A percentile compares a stretch with the other conserved stretches of the same genome.
Conservation (phyloP, 2,329 filamentous ascomycete species). For the Aspergillus aculeatinus region DNA sequence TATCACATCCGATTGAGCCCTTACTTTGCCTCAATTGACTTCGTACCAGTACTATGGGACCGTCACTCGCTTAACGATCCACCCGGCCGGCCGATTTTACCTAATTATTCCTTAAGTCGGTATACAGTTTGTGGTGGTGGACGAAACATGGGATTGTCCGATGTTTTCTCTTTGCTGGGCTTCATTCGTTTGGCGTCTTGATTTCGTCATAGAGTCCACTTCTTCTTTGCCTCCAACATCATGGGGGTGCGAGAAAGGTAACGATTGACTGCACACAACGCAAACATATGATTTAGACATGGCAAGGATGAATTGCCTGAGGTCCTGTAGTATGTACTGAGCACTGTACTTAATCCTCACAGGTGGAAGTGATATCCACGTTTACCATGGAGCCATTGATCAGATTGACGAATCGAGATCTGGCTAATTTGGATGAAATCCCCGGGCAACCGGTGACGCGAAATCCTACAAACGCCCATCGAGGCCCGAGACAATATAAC, state of each 20-base stretch:
- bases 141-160: slow-evolving; percentile 7
- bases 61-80: neutral
- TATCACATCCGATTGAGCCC: neutral
- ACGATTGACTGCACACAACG: neutral
- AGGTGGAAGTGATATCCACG: slow-evolving; percentile 5
- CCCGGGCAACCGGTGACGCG: slow-evolving; percentile 20
- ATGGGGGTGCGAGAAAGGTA: neutral
- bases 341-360: neutral
- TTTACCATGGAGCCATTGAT: neutral
- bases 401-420: slow-evolving; percentile 9
- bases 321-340: neutral
- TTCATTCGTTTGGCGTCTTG: neutral
- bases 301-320: neutral
- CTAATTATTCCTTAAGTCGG: slow-evolving; percentile 5
- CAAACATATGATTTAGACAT: neutral
- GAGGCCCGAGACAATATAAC: slow-evolving; percentile 24
- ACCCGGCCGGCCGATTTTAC: slow-evolving; percentile 1
- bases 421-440: slow-evolving; percentile 5
- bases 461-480: slow-evolving; percentile 13
- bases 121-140: slow-evolving; percentile 4
- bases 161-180: neutral
- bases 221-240: neutral
- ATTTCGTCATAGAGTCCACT: slow-evolving; percentile 6
- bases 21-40: neutral
- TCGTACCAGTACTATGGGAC: neutral